Evolutionary conservation across 495 filamentous ascomycete species (phyloP).

Genomic region (Jackrogersella multiformis): DNA sequence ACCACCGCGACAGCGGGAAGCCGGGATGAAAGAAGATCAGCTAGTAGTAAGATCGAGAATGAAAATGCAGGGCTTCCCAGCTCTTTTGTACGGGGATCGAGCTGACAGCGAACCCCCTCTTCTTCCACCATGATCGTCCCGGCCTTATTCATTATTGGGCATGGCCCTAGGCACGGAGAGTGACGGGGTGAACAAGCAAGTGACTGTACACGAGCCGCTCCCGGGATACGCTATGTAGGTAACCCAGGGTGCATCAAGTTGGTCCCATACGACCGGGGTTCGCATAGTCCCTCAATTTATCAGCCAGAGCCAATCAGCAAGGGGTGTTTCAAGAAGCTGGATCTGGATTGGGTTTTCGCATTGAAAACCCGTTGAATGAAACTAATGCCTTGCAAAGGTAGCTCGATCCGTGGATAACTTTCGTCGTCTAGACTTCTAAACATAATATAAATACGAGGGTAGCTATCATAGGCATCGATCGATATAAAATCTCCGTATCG

Average conservation of each 20-base stretch:
- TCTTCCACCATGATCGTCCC: conserved; percentile 35
- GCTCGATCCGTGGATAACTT: not conserved
- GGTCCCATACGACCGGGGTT: conserved; percentile 34
- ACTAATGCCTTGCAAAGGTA: conserved; percentile 15
- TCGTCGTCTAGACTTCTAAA: conserved; percentile 6
- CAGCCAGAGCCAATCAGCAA: conserved; percentile 33
- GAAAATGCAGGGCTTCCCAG: conserved; percentile 28
- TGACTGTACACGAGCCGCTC: conserved; percentile 39
- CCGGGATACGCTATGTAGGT: conserved; percentile 12
- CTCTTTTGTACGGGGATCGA: conserved; percentile 36
- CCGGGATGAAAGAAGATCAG: conserved; percentile 37
- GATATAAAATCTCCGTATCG: not conserved
- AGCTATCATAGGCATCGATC: conserved; percentile 6
- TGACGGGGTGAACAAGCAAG: conserved; percentile 32
- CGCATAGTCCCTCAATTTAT: conserved; percentile 37
- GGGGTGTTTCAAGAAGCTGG: conserved; percentile 23
- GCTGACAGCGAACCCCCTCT: conserved; percentile 17
- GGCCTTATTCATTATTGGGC: conserved; percentile 24
- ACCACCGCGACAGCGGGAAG: conserved; percentile 35
- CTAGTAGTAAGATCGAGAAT: conserved; percentile 31
- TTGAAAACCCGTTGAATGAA: conserved; percentile 26
- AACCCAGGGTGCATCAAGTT: conserved; percentile 26
- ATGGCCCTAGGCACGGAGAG: conserved; percentile 18
- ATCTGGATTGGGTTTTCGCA: conserved; percentile 32
- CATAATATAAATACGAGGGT: conserved; percentile 8